These are phyloP conservation scores for Apophysomyces ossiformis DNA, from an alignment of 371 early-diverging fungal genomes.

Conservation along the genomic window DNA sequence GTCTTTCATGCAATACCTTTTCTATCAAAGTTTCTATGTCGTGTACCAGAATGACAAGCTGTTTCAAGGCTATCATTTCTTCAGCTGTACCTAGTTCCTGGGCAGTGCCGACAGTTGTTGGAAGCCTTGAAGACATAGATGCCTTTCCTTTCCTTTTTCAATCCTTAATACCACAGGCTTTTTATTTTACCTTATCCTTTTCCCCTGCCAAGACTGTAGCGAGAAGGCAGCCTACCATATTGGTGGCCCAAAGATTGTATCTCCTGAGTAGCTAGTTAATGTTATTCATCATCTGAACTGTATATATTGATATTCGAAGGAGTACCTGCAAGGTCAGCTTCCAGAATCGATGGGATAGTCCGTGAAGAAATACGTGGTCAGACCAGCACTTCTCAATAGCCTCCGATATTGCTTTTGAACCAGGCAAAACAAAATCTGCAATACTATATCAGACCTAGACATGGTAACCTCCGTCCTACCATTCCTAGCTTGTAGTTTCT, in stretches of 20 bases:
- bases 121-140: constrained; percentile 6
- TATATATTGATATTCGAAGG: neutral
- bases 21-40: constrained; percentile 29
- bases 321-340: constrained; percentile 74
- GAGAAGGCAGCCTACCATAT: constrained; percentile 16
- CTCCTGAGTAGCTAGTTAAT: constrained; percentile 47
- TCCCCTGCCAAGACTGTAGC: constrained; percentile 13
- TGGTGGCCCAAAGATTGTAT: constrained; percentile 48
- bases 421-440: constrained; percentile 35
- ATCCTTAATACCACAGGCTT: neutral
- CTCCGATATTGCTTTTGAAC: constrained; percentile 53
- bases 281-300: neutral
- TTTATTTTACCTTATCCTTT: constrained; percentile 17
- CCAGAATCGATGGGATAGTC: constrained; percentile 73
- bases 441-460: neutral
- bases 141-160: constrained; percentile 1
- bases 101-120: constrained; percentile 11
- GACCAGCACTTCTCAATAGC: constrained; percentile 73
- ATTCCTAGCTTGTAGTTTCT: constrained; percentile 15
- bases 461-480: constrained; percentile 1
- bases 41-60: constrained; percentile 22
- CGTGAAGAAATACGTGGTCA: constrained; percentile 65
- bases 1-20: constrained; percentile 16
- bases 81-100: neutral
- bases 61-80: constrained; percentile 10